A percentile compares a stretch with the other conserved stretches of the same genome.
These are phyloP conservation scores for Xylariaceae sp. DNA, from an alignment of 2,329 filamentous ascomycete species.

Conservation along the genomic window DNA sequence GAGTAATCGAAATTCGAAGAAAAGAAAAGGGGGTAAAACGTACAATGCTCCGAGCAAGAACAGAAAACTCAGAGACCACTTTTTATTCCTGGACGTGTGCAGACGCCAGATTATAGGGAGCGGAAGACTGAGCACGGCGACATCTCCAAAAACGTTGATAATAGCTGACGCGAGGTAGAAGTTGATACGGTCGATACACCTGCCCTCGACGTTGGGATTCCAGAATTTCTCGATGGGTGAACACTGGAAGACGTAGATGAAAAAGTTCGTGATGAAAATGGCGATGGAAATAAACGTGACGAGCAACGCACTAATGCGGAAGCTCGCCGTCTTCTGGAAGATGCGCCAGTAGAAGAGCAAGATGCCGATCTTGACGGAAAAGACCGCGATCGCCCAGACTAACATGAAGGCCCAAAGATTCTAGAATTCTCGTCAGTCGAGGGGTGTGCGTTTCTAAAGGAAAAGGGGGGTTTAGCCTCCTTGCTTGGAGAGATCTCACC, in stretches of 20 bases:
- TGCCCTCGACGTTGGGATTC: slow-evolving; percentile 13
- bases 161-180: slow-evolving; percentile 28
- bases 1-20: slow-evolving; percentile 4
- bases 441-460: background rate
- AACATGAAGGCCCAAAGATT: slow-evolving; percentile 27
- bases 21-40: background rate
- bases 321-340: slow-evolving; percentile 22
- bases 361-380: slow-evolving; percentile 30
- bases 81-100: slow-evolving; percentile 28
- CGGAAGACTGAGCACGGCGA: slow-evolving; percentile 30
- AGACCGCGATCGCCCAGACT: slow-evolving; percentile 28
- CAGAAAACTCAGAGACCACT: slow-evolving; percentile 30
- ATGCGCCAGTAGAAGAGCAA: slow-evolving; percentile 31
- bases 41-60: slow-evolving; percentile 33
- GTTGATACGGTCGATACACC: slow-evolving; percentile 24
- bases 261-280: slow-evolving; percentile 27
- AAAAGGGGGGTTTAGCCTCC: no score
- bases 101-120: slow-evolving; percentile 31
- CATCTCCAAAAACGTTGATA: slow-evolving; percentile 29
- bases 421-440: background rate
- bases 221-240: slow-evolving; percentile 25
- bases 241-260: slow-evolving; percentile 26
- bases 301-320: slow-evolving; percentile 23
- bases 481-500: slow-evolving; percentile 8
- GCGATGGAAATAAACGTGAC: slow-evolving; percentile 23